A percentile compares a stretch with the other conserved stretches of the same genome.
phyloP scores from a whole-genome alignment of 352 stramenopile species.

The Detonula confervacea region DNA sequence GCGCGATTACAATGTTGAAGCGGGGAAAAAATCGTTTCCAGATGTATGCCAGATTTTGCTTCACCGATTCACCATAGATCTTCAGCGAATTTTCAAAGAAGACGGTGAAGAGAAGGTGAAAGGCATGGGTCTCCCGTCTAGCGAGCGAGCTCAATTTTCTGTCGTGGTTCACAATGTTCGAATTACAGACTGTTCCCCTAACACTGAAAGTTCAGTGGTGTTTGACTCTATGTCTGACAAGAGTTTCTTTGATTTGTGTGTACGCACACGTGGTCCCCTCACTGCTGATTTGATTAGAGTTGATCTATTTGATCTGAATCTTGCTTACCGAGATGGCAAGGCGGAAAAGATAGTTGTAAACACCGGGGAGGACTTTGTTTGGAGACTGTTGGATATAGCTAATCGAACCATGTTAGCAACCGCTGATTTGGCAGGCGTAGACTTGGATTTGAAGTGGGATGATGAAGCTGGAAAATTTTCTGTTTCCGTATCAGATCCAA shows the following conservation, averaged over 20 bases:
- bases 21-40: constrained; percentile 51
- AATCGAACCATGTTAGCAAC: constrained; percentile 79
- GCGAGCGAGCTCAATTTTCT: constrained; percentile 79
- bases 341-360: constrained; percentile 80
- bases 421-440: constrained; percentile 73
- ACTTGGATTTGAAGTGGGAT: constrained; percentile 78
- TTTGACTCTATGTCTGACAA: constrained; percentile 79
- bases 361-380: constrained; percentile 85
- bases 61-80: constrained; percentile 82
- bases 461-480: constrained; percentile 62
- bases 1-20: constrained; percentile 53
- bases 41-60: constrained; percentile 74
- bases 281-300: constrained; percentile 80
- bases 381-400: constrained; percentile 81
- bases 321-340: constrained; percentile 74
- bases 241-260: constrained; percentile 84
- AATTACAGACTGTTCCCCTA: constrained; percentile 78
- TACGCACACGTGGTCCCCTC: constrained; percentile 73
- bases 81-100: constrained; percentile 83
- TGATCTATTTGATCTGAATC: constrained; percentile 83
- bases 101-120: constrained; percentile 55
- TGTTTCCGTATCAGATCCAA: constrained; percentile 62
- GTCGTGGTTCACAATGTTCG: constrained; percentile 80
- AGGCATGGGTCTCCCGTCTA: constrained; percentile 47
- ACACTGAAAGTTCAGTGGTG: constrained; percentile 70